Percentiles rank a stretch among this genome's conserved stretches.
phyloP scores from a whole-genome alignment of 1,284 basidiomycete genomes.

The Trichosporon sp. region DNA sequence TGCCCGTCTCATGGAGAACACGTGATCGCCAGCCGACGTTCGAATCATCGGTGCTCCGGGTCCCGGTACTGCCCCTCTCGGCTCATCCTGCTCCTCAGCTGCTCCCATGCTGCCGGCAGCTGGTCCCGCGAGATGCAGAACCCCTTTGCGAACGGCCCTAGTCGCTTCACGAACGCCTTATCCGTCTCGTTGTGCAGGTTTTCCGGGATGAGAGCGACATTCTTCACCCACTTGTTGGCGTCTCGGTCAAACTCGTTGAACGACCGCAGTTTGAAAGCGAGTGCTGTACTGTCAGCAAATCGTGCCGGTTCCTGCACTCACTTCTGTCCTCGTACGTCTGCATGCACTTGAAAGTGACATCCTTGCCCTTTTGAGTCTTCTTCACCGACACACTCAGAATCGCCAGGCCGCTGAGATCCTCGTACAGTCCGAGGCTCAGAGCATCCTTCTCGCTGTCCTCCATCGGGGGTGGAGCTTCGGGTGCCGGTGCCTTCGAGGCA shows the following conservation, averaged over 20 bases:
- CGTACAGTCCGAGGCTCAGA: slow-evolving; percentile 38
- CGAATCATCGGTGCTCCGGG: neutral
- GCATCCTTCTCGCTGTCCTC: slow-evolving; percentile 14
- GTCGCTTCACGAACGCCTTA: slow-evolving; percentile 26
- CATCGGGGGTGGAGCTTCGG: neutral
- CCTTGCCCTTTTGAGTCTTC: slow-evolving; percentile 31
- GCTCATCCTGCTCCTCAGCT: slow-evolving; percentile 23
- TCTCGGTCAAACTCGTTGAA: slow-evolving; percentile 33
- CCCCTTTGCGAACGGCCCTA: slow-evolving; percentile 31
- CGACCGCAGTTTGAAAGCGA: slow-evolving; percentile 43
- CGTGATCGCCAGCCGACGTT: neutral
- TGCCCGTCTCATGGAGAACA: neutral
- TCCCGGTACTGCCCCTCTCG: slow-evolving; percentile 10
- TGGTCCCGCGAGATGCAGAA: slow-evolving; percentile 30
- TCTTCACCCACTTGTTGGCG: slow-evolving; percentile 27
- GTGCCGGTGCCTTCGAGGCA: neutral
- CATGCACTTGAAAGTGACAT: slow-evolving; percentile 42
- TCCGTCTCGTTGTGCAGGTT: slow-evolving; percentile 33
- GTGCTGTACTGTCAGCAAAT: slow-evolving; percentile 24
- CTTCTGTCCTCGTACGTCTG: slow-evolving; percentile 37
- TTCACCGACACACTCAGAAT: slow-evolving; percentile 39
- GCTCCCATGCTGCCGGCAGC: slow-evolving; percentile 24
- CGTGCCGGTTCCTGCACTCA: slow-evolving; percentile 21
- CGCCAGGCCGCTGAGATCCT: slow-evolving; percentile 43
- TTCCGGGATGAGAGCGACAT: slow-evolving; percentile 30